Conservation (phyloP, 805 yeast species). For the Starmerella potacharoeniae region DNA sequence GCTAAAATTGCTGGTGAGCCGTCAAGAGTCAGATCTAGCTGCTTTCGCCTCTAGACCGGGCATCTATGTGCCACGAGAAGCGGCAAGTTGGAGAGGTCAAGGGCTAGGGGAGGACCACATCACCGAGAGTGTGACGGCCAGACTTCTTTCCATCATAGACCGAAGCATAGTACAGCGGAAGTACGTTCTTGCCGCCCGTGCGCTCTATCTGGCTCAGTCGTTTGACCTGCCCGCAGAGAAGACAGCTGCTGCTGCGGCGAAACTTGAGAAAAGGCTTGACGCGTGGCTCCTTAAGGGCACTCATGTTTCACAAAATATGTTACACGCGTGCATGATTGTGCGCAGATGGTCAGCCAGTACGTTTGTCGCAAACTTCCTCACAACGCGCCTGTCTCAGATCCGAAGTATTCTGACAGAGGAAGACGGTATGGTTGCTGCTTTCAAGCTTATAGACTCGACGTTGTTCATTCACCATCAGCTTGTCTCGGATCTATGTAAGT, state of each 20-base stretch:
- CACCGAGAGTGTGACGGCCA: not conserved
- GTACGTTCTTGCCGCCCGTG: conserved; percentile 12
- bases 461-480: conserved; percentile 14
- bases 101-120: conserved; percentile 1
- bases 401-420: not conserved
- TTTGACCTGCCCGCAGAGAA: not conserved
- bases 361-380: conserved; percentile 13
- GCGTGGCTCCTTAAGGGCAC: conserved; percentile 7
- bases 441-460: conserved; percentile 17
- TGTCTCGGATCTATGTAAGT: conserved; percentile 10
- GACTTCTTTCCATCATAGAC: conserved; percentile 4
- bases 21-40: conserved; percentile 8
- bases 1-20: conserved; percentile 2
- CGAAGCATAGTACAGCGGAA: conserved; percentile 8
- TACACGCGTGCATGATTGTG: conserved; percentile 20
- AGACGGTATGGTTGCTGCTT: conserved; percentile 4
- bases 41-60: not conserved
- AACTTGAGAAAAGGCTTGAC: conserved; percentile 5
- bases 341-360: conserved; percentile 13
- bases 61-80: not conserved
- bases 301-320: conserved; percentile 15
- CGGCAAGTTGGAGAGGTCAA: not conserved
- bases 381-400: conserved; percentile 6
- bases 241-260: not conserved
- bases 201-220: conserved; percentile 7